Base-by-base conservation (phyloP, 371 early-diverging fungal species). In the Rhizopus microsporus region DNA sequence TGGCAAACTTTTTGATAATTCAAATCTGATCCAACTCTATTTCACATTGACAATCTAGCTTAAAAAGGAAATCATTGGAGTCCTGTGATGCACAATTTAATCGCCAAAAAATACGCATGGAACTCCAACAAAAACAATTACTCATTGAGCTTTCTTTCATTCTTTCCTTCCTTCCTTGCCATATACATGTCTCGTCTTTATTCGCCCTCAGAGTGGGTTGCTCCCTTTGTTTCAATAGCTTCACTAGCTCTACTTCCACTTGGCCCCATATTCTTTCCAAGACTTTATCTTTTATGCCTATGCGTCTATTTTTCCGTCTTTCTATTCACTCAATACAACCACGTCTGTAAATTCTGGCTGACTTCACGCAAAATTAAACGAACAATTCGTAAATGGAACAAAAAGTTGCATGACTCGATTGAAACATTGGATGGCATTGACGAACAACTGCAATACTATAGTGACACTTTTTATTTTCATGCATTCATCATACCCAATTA, bases 401-500 rank as follows among this genome's bases (percentile, higher is more conserved):
- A 23, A 23, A 23, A 23, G 2, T 17, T 35, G 5, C 37, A 50
- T 9, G 54, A 56, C 30, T 48, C 56, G 23, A 39, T 31, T 6
- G 38, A 8, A 23, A 17, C 40, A 13, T 51, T 44, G 9, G 52
- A 62, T 23, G 56, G 51, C 9, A 15, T 30, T n/a, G 43, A 58
- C 31, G 35, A 38, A 8, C 35, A 52, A 37, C 59, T 39, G 4
- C 43, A 57, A 12, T 23, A 45, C 2, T 44, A 43, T 32, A 47
- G 53, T 39, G 47, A 46, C 4, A 33, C 50, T 7, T 39, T 51
- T 3, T 67, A 59, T 29, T 46, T 59, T 15, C 62, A 88, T 55
- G 76, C 82, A 31, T 77, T 88, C 62, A 71, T 88, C 53, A 68
- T 88, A 39, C 88, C 88, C 17, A 84, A 88, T 51, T 88, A 88